A percentile compares a stretch with the other conserved stretches of the same genome.
Evolutionary conservation across 2,329 filamentous ascomycete genomes (phyloP).

Genomic region (Elsinoe arachidis): DNA sequence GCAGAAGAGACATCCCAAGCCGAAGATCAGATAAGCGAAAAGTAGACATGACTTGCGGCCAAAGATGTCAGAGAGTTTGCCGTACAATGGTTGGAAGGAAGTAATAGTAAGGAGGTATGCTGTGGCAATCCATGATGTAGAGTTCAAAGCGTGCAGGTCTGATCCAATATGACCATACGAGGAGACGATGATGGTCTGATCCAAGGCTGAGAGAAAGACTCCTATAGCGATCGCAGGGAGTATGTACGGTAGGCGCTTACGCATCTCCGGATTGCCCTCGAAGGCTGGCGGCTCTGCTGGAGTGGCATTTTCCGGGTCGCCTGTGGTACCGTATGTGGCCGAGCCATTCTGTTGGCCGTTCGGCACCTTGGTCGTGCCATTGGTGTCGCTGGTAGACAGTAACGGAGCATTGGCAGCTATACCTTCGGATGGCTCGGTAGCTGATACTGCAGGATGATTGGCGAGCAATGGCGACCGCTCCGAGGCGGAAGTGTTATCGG

Average conservation of each 20-base stretch:
- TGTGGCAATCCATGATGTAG: constrained; percentile 67
- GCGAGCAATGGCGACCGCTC: neutral
- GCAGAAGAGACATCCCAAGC: constrained; percentile 54
- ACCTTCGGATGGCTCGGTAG: neutral
- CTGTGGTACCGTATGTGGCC: neutral
- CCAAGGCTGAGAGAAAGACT: constrained; percentile 63
- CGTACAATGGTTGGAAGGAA: constrained; percentile 66
- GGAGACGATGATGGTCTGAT: constrained; percentile 70
- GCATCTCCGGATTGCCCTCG: constrained; percentile 39
- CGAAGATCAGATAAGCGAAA: constrained; percentile 56
- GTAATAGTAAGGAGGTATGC: constrained; percentile 66
- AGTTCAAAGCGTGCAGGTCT: constrained; percentile 64
- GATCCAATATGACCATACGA: constrained; percentile 71
- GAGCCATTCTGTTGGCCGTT: neutral
- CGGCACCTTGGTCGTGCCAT: neutral
- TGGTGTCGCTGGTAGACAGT: neutral
- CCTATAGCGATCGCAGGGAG: constrained; percentile 54
- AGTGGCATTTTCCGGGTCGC: neutral
- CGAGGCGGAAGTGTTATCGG: neutral
- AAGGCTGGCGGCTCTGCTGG: constrained; percentile 15
- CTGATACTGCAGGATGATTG: neutral
- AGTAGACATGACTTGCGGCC: constrained; percentile 58
- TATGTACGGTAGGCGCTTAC: constrained; percentile 47
- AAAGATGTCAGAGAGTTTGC: constrained; percentile 63
- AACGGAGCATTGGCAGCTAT: neutral